Conservation (phyloP, 306 rosid genomes). For the Citrullus mucosospermus region DNA sequence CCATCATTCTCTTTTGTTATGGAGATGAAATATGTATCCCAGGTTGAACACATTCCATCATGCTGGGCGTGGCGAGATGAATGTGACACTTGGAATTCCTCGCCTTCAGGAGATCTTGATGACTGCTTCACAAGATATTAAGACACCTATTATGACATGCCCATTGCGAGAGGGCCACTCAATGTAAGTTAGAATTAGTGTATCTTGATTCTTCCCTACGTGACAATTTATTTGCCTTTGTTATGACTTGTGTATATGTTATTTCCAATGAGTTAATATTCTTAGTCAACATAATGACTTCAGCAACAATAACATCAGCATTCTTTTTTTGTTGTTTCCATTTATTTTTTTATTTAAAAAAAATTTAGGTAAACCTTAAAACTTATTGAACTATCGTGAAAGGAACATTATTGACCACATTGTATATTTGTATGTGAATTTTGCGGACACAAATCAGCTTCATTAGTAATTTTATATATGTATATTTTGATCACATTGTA, state of each 20-base stretch:
- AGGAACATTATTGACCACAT: background rate
- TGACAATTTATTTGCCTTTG: background rate
- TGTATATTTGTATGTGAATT: background rate
- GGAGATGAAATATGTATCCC: conserved; percentile 6
- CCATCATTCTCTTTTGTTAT: background rate
- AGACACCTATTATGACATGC: conserved; percentile 91
- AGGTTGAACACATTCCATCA: conserved; percentile 91
- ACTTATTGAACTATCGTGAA: background rate
- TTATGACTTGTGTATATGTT: background rate
- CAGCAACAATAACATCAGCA: background rate
- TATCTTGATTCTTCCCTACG: conserved; percentile 1
- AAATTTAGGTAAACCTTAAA: background rate
- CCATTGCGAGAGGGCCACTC: conserved; percentile 50
- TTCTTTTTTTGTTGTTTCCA: background rate
- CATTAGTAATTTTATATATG: background rate
- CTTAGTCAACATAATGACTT: background rate
- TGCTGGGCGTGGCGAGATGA: conserved; percentile 97
- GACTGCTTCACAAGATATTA: conserved; percentile 60
- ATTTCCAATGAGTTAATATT: background rate
- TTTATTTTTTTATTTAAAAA: background rate
- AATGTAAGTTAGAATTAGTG: conserved; percentile 38
- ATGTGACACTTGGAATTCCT: conserved; percentile 96
- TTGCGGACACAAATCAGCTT: background rate
- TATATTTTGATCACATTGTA: no score
- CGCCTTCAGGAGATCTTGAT: conserved; percentile 81